Percentiles rank a stretch among this genome's conserved stretches.
Evolutionary conservation across 78 protist genomes (phyloP).

Genomic region (Mantamonas sphyraenae): DNA sequence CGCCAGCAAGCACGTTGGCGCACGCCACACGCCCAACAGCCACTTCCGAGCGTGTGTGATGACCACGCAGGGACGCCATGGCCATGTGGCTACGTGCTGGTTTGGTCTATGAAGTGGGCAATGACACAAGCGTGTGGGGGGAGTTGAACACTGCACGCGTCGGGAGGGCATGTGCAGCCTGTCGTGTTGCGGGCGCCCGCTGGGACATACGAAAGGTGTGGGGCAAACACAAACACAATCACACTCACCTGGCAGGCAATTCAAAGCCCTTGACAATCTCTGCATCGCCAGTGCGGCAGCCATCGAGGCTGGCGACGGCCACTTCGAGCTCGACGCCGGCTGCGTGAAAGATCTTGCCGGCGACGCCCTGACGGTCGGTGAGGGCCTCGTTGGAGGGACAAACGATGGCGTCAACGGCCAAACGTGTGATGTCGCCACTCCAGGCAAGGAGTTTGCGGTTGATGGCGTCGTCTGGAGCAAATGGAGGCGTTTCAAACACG

Average conservation of each 20-base stretch:
- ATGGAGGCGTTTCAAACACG: too few relatives aligned
- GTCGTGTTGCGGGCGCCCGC: too few relatives aligned
- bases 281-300: constrained; percentile 32
- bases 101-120: too few relatives aligned
- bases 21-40: too few relatives aligned
- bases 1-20: too few relatives aligned
- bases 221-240: not conserved
- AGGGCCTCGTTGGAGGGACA: constrained; percentile 28
- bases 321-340: constrained; percentile 22
- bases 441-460: not conserved
- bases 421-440: not conserved
- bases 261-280: not conserved
- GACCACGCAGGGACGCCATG: not conserved
- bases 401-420: constrained; percentile 24
- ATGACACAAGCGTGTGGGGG: too few relatives aligned
- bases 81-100: not conserved
- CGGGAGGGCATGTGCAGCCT: too few relatives aligned
- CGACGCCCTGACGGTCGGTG: constrained; percentile 3
- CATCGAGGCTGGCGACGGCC: constrained; percentile 1
- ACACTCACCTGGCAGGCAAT: constrained; percentile 10
- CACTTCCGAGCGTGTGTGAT: not conserved
- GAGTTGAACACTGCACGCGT: too few relatives aligned
- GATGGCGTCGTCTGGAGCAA: too few relatives aligned
- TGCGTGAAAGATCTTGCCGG: not conserved
- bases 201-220: too few relatives aligned